Conservation (phyloP, 345 rosid genomes). For the Mercurialis annua region DNA sequence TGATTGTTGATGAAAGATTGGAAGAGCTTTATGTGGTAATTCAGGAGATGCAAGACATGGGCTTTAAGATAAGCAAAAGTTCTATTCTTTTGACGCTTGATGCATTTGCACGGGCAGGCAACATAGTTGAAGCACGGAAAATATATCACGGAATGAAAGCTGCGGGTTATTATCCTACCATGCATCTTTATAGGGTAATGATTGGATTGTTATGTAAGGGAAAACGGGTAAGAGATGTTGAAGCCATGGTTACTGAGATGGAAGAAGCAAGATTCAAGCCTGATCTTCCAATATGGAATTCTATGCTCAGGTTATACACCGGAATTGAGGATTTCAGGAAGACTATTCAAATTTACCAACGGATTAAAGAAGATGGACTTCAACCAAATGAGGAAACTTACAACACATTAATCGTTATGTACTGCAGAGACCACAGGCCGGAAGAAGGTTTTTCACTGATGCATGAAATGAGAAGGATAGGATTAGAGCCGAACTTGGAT, state of each 20-base stretch:
- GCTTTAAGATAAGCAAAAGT: conserved; percentile 85
- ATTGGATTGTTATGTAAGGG: conserved; percentile 70
- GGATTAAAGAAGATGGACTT: conserved; percentile 60
- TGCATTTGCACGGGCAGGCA: conserved; percentile 77
- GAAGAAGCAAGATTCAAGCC: conserved; percentile 81
- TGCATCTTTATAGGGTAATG: conserved; percentile 89
- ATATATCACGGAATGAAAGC: conserved; percentile 94
- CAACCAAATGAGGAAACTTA: conserved; percentile 83
- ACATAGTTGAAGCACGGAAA: conserved; percentile 86
- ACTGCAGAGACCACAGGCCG: conserved; percentile 80
- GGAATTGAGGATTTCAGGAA: conserved; percentile 70
- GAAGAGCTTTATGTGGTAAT: conserved; percentile 81
- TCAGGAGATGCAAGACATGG: conserved; percentile 94
- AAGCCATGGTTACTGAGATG: conserved; percentile 88
- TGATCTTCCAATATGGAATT: conserved; percentile 82
- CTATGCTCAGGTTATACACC: conserved; percentile 77
- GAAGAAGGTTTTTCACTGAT: conserved; percentile 76
- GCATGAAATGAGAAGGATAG: conserved; percentile 67
- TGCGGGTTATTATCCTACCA: conserved; percentile 86
- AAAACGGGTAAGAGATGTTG: conserved; percentile 77
- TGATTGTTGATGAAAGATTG: conserved; percentile 71
- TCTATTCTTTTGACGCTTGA: conserved; percentile 85
- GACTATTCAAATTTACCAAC: conserved; percentile 66
- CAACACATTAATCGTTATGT: conserved; percentile 79
- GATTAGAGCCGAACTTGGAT: conserved; percentile 76